Conservation (phyloP, 257 asterid species). For the Verbascum thapsus region DNA sequence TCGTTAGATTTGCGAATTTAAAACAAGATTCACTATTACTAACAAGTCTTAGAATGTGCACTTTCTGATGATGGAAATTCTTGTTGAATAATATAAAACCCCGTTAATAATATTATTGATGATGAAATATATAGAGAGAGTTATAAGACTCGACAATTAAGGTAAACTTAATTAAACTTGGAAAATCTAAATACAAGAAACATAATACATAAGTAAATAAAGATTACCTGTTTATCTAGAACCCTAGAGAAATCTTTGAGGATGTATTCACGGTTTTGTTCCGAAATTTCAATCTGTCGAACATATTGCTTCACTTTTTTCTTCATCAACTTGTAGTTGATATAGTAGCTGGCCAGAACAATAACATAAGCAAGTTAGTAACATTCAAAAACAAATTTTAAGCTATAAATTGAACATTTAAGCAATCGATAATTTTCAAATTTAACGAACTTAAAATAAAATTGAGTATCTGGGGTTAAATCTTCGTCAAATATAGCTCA, state of each 20-base stretch:
- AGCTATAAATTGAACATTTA: too few relatives aligned
- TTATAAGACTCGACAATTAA: too few relatives aligned
- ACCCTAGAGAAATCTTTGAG: slow-evolving; percentile 80
- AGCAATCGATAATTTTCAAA: too few relatives aligned
- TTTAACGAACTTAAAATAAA: not conserved
- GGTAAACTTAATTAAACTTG: too few relatives aligned
- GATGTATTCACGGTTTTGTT: slow-evolving; percentile 57
- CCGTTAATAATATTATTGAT: too few relatives aligned
- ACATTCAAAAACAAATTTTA: not conserved
- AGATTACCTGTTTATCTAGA: slow-evolving; percentile 88
- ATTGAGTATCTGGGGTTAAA: not conserved
- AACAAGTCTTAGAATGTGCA: not conserved
- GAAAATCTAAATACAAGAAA: too few relatives aligned
- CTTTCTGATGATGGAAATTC: not conserved
- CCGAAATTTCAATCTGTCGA: slow-evolving; percentile 54
- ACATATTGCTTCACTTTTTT: slow-evolving; percentile 77
- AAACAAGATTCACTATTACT: not conserved
- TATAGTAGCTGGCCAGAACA: slow-evolving; percentile 60
- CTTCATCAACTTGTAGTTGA: slow-evolving; percentile 90
- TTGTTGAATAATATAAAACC: too few relatives aligned
- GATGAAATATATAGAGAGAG: too few relatives aligned
- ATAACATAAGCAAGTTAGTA: slow-evolving; percentile 1
- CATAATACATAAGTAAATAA: too few relatives aligned
- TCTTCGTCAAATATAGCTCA: not conserved
- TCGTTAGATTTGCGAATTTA: not conserved